Evolutionary conservation across 2,329 filamentous ascomycete genomes (phyloP).

Genomic region (Trichoderma sp.): DNA sequence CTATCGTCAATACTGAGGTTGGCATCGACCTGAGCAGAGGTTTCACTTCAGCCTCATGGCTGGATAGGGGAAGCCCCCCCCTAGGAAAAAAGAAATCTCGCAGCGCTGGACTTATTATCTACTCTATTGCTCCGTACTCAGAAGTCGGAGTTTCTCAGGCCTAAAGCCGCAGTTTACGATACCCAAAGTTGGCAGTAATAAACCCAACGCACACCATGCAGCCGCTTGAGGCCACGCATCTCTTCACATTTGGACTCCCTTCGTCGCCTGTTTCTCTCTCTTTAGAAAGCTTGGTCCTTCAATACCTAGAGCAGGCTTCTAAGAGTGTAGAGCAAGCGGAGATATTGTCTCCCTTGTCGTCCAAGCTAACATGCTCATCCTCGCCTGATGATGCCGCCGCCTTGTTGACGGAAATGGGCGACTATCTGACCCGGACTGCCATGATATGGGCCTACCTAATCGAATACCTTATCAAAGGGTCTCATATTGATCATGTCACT

Average conservation of each 20-base stretch:
- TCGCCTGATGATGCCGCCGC: conserved; percentile 34
- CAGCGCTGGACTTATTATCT: not conserved
- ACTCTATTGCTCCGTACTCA: not conserved
- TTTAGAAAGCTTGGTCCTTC: conserved; percentile 39
- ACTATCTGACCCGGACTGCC: conserved; percentile 44
- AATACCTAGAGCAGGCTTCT: conserved; percentile 37
- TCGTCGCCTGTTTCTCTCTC: conserved; percentile 22
- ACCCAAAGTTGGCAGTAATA: conserved; percentile 5
- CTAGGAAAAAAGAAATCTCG: not conserved
- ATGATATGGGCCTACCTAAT: conserved; percentile 42
- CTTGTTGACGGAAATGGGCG: conserved; percentile 43
- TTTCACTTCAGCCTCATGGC: conserved; percentile 18
- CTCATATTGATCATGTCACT: conserved; percentile 40
- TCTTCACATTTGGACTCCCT: conserved; percentile 25
- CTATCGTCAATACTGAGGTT: conserved; percentile 4
- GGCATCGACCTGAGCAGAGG: conserved; percentile 1
- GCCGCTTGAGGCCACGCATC: conserved; percentile 10
- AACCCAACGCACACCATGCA: conserved; percentile 19
- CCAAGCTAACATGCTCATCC: conserved; percentile 27
- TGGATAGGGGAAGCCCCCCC: conserved; percentile 9
- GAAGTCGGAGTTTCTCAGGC: conserved; percentile 8
- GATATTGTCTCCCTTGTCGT: conserved; percentile 21
- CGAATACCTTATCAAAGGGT: conserved; percentile 40
- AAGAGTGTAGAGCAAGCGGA: conserved; percentile 34
- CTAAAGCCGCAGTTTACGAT: conserved; percentile 6